Conservation (phyloP, 1,284 basidiomycete genomes). For the Sporisorium sorghi region DNA sequence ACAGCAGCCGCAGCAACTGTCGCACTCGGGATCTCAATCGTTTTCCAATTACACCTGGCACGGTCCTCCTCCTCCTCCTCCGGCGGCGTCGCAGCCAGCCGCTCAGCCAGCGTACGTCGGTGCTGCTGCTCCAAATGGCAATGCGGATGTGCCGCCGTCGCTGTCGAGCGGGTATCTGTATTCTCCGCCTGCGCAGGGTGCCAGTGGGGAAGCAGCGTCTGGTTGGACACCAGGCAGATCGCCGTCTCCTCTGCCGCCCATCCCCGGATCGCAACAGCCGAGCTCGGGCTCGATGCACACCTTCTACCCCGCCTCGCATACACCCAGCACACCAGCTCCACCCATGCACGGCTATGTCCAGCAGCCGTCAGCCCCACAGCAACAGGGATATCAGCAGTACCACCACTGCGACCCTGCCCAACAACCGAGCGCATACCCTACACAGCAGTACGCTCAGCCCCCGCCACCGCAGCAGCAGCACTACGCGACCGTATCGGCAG, state of each 20-base stretch:
- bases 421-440: slow-evolving; percentile 15
- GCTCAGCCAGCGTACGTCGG: slow-evolving; percentile 18
- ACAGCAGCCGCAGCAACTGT: slow-evolving; percentile 23
- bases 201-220: neutral
- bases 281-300: slow-evolving; percentile 12
- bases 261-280: slow-evolving; percentile 18
- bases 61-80: slow-evolving; percentile 21
- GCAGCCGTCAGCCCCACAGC: neutral
- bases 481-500: slow-evolving; percentile 8
- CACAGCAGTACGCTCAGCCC: neutral
- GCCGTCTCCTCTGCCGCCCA: slow-evolving; percentile 34
- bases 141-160: slow-evolving; percentile 9
- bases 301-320: slow-evolving; percentile 11
- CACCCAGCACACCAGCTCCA: slow-evolving; percentile 10
- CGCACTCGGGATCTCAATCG: slow-evolving; percentile 17
- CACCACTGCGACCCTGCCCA: neutral
- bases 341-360: neutral
- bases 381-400: neutral
- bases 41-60: slow-evolving; percentile 32
- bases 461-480: neutral
- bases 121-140: slow-evolving; percentile 13
- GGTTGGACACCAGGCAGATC: slow-evolving; percentile 23
- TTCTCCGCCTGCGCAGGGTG: slow-evolving; percentile 15
- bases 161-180: slow-evolving; percentile 40
- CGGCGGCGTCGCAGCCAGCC: slow-evolving; percentile 6